Evolutionary conservation across 2,329 filamentous ascomycete species (phyloP), one percentile per base, ranked within the genome.

Genomic region (Penicillium glabrum): DNA sequence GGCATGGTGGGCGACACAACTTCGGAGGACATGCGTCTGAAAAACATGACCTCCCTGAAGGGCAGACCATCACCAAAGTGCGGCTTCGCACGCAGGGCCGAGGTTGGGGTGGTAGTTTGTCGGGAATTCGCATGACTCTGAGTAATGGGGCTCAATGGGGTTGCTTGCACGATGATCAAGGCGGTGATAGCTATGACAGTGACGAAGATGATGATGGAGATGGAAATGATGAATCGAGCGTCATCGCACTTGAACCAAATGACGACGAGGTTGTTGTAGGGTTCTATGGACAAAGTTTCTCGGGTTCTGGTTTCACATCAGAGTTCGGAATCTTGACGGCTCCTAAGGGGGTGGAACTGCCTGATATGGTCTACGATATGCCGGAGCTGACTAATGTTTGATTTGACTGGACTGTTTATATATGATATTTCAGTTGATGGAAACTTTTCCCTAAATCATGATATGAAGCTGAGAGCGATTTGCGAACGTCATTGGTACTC

Each of bases 301-400:
- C 61, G 11, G 64, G 60, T 1, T 33, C 21, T 8, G 56, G 56
- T 0, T 67, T 51, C 35, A 71, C 68, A 61, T 67, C 60, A 52
- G 75, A 81, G 59, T 82, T 82, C 66, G 80, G 79, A 5, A 81
- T 82, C 49, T 71, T 82, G 21, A 82, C 76, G 1, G 77, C 73
- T 5, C 75, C 77, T 0, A 74, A 67, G 53, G 68, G 67, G 35
- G 65, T 76, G 3, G 72, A 74, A 7, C 59, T 81, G 13, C 79
- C 80, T 0, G 70, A 72, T 1, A 58, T 57, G 7, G 67, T 78
- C 1, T 82, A 77, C 60, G 72, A 75, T 33, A 31, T 47, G 46
- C 16, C 46, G 10, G 27, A 33, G 46, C 33, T 47, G 26, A 47
- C 11, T 10, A 47, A 47, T 47, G 10, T 29, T 23, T 14, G 4